Conservation (phyloP, 163 green algal species). For the Chloromonas sp. region DNA sequence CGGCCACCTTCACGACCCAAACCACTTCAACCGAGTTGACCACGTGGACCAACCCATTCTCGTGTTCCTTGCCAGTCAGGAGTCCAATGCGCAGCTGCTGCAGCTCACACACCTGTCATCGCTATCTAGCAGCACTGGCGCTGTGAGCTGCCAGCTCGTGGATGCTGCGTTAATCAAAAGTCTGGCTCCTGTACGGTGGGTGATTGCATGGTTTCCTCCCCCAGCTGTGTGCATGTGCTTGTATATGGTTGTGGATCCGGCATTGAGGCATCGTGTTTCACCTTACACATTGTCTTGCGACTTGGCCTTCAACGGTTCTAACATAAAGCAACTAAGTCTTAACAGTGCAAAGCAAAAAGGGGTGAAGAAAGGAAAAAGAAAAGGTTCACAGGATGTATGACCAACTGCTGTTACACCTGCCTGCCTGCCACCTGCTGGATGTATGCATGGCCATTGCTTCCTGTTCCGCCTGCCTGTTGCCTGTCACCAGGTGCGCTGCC, state of each 20-base stretch:
- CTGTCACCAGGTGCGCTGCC: too few relatives aligned
- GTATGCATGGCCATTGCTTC: too few relatives aligned
- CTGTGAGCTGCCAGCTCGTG: conserved; percentile 2
- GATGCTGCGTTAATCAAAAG: conserved; percentile 26
- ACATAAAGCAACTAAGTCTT: background rate
- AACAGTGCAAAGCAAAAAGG: conserved; percentile 4
- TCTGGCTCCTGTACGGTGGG: conserved; percentile 18
- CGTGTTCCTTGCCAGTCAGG: background rate
- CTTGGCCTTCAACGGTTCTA: background rate
- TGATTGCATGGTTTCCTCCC: background rate
- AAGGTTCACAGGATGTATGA: background rate
- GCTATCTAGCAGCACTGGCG: background rate
- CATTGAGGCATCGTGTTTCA: background rate
- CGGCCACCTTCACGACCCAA: too few relatives aligned
- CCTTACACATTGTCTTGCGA: background rate
- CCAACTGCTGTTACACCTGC: too few relatives aligned
- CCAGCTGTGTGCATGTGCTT: too few relatives aligned
- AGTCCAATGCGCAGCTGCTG: background rate
- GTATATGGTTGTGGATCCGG: too few relatives aligned
- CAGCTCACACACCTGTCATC: background rate
- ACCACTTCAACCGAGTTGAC: too few relatives aligned
- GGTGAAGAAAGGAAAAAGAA: conserved; percentile 14
- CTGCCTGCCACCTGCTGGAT: too few relatives aligned
- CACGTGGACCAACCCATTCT: background rate
- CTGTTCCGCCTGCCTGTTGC: too few relatives aligned